Percentiles rank a stretch among this genome's conserved stretches.
Evolutionary conservation across 2,329 filamentous ascomycete species (phyloP).

Genomic region (Aspergillus transmontanensis): DNA sequence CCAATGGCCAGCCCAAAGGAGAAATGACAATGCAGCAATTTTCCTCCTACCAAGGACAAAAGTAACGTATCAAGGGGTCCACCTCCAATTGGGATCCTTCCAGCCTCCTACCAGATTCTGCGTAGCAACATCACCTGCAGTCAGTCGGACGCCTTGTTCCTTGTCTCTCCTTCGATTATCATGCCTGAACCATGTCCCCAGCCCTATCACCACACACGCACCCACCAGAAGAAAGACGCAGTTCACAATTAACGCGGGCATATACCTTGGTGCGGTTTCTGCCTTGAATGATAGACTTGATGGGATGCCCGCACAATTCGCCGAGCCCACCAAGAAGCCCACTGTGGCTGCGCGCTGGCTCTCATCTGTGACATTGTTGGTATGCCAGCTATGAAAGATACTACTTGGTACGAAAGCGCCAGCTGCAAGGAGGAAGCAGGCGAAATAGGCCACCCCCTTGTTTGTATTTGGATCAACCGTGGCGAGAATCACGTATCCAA

Average conservation of each 20-base stretch:
- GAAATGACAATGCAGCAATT: neutral
- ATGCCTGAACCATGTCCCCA: slow-evolving; percentile 14
- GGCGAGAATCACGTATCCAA: slow-evolving; percentile 19
- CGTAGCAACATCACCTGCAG: slow-evolving; percentile 13
- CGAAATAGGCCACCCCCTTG: slow-evolving; percentile 15
- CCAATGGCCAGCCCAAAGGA: too few relatives aligned
- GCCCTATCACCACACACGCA: slow-evolving; percentile 8
- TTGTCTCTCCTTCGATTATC: slow-evolving; percentile 13
- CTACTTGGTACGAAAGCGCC: slow-evolving; percentile 14
- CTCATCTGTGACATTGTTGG: slow-evolving; percentile 14
- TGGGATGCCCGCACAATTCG: slow-evolving; percentile 18
- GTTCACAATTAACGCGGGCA: slow-evolving; percentile 15
- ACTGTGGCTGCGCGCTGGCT: slow-evolving; percentile 12
- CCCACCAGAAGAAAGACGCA: slow-evolving; percentile 10
- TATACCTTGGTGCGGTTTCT: slow-evolving; percentile 13
- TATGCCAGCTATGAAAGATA: slow-evolving; percentile 19
- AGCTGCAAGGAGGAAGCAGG: slow-evolving; percentile 13
- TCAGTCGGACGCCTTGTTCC: slow-evolving; percentile 10
- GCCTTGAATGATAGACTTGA: slow-evolving; percentile 16
- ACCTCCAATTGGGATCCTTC: slow-evolving; percentile 17
- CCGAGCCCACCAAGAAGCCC: slow-evolving; percentile 16
- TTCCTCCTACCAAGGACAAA: neutral
- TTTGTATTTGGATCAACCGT: slow-evolving; percentile 11
- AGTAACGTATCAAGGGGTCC: slow-evolving; percentile 1
- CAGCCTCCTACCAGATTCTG: slow-evolving; percentile 10